Evolutionary conservation across 805 yeast genomes (phyloP), one percentile per base, ranked within the genome.

Genomic region (Candida saitoana): DNA sequence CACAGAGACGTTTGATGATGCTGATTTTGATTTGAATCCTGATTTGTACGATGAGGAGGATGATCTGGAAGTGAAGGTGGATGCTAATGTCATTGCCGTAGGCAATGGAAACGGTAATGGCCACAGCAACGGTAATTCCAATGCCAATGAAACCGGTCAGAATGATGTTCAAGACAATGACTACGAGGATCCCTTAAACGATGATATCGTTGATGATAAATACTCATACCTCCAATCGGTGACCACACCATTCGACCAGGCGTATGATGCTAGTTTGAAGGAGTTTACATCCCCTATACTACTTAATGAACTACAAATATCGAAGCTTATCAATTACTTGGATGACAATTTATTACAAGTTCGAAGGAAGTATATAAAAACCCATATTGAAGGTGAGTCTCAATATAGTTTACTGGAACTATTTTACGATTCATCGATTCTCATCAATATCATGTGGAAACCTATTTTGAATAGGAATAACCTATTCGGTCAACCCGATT

Each of bases 11-110:
- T 45, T 63, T 31, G 55, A 51, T n/a, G 42, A 43, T 7, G 49
- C 42, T n/a, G 59, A 59, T 37, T 48, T 69, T 31, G 72, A 67
- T 37, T 54, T 69, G 44, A 69, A 69, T 46, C 74, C 73, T 1
- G 72, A 62, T 8, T 49, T 68, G 40, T 62, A 63, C 35, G 66
- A 59, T 27, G 59, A 51, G 2, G 54, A 50, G 4, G 56, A 48
- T 20, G 32, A 16, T 6, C n/a, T 29, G 5, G 32, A 29, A 29
- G 32, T 29, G n/a, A 29, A 29, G 16, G 32, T 11, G 6, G 71
- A 62, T 11, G 48, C 67, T 39, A 61, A 63, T 34, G 65, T 57
- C 25, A 59, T 49, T 2, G 54, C 50, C 4, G 55, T 47, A 18
- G n/a, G 16, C 32, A 29, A 29, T 29, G 32, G 32, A 5, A 54